Evolutionary conservation across 1,284 basidiomycete genomes (phyloP).

Genomic region (Boletus hoseneyae): DNA sequence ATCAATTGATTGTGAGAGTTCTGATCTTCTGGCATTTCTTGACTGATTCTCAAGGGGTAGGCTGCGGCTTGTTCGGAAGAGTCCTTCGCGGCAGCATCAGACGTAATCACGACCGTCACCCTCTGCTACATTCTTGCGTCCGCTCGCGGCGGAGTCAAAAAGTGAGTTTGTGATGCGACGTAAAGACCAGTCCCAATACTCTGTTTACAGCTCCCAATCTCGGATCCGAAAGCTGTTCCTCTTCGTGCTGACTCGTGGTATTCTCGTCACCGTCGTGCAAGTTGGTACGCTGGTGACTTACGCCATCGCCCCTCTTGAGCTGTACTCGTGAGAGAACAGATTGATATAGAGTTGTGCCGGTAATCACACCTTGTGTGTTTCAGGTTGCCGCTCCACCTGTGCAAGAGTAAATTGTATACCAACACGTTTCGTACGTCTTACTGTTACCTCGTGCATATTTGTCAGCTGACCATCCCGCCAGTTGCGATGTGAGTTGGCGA

Average conservation of each 20-base stretch:
- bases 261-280: conserved; percentile 14
- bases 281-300: conserved; percentile 1
- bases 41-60: not conserved
- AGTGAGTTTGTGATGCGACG: conserved; percentile 1
- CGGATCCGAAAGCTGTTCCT: conserved; percentile 6
- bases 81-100: conserved; percentile 1
- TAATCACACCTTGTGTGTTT: not conserved
- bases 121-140: conserved; percentile 15
- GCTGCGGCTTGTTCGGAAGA: conserved; percentile 3
- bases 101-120: conserved; percentile 9
- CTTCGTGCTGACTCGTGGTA: conserved; percentile 13
- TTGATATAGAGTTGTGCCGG: not conserved
- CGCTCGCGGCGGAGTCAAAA: conserved; percentile 5
- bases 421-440: conserved; percentile 11
- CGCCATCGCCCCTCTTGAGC: not conserved
- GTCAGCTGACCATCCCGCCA: conserved; percentile 1
- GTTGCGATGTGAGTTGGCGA: conserved; percentile 9
- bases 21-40: not conserved
- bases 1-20: not conserved
- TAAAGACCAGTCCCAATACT: not conserved
- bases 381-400: conserved; percentile 12
- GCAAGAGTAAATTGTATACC: conserved; percentile 12
- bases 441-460: not conserved
- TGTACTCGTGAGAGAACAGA: conserved; percentile 11
- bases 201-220: conserved; percentile 4